Evolutionary conservation across 106 monocot species (phyloP), one percentile per base, ranked within the genome.

Genomic region (Allium sativum): DNA sequence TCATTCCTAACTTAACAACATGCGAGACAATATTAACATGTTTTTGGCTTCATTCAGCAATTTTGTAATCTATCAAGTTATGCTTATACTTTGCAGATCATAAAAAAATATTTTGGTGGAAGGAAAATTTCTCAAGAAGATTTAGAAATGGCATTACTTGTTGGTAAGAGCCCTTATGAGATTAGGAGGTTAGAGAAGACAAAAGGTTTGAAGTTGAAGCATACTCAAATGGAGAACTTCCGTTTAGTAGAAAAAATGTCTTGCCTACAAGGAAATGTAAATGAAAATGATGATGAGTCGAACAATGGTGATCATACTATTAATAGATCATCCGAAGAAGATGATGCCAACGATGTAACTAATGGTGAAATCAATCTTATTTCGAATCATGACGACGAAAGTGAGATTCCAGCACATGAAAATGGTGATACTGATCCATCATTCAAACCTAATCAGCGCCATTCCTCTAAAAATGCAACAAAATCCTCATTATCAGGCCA

Each of bases 141-240:
- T 65, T 68, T 96, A 7, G 87, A 96, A 80, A 68, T 58, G 57
- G 95, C 90, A 55, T 74, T 96, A 67, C 74, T 90, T 48, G 84
- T 87, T 70, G 95, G 95, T 57, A 87, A 90, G 95, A 96, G 82
- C 66, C 84, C 90, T 55, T 68, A 78, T 45, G 95, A 96, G 66
- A 84, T 73, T 67, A 84, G 86, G 61, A 65, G 81, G 46, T 76
- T 90, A 52, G 73, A 77, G 66, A 90, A 82, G 77, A 95, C 89
- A 69, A 84, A 77, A 62, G 90, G 90, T 6, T 53, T 84, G 41
- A 45, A 73, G 45, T 65, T 79, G n/a, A 78, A 47, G 66, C 64
- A 52, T 15, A 18, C 9, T 48, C 73, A 75, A 55, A 48, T 13
- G 3, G 60, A 31, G 52, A 56, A 11, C 22, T 9, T 62, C 21